Percentiles rank a stretch among this genome's conserved stretches.
These are phyloP conservation scores for Sclerotinia borealis DNA, from an alignment of 2,329 filamentous ascomycete species.

Conservation along the genomic window DNA sequence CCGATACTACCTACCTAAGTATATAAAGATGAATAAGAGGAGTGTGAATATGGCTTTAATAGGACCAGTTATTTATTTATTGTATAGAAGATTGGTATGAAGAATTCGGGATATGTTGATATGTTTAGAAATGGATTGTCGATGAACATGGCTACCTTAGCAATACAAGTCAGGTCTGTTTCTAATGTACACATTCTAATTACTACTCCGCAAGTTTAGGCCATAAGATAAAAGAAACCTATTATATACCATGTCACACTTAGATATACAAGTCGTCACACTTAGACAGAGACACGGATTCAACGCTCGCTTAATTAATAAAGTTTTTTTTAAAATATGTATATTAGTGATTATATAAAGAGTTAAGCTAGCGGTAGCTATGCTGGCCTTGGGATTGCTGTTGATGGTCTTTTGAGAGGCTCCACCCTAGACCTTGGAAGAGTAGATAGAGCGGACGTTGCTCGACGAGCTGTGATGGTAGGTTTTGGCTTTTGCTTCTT, in stretches of 20 bases:
- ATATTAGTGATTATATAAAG: too few species aligned
- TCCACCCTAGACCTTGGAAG: constrained; percentile 28
- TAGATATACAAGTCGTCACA: constrained; percentile 1
- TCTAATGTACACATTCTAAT: neutral
- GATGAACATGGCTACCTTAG: neutral
- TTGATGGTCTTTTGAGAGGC: constrained; percentile 30
- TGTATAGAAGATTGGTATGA: neutral
- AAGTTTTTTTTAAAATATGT: too few species aligned
- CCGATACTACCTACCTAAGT: too few species aligned
- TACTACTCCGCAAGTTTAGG: neutral
- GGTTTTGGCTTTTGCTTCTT: constrained; percentile 23
- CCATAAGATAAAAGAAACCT: neutral
- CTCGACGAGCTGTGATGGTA: constrained; percentile 45
- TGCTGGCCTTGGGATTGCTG: constrained; percentile 31
- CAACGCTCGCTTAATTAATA: too few species aligned
- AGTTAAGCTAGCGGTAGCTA: too few species aligned
- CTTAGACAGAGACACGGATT: too few species aligned
- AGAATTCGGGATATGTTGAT: neutral
- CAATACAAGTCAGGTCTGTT: neutral
- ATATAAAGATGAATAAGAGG: neutral
- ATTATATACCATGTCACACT: neutral
- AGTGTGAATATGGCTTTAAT: neutral
- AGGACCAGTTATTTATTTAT: too few species aligned
- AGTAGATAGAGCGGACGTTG: constrained; percentile 48
- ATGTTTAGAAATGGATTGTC: neutral